phyloP scores from a whole-genome alignment of 2,329 filamentous ascomycete genomes.

The Colletotrichum coccodes region DNA sequence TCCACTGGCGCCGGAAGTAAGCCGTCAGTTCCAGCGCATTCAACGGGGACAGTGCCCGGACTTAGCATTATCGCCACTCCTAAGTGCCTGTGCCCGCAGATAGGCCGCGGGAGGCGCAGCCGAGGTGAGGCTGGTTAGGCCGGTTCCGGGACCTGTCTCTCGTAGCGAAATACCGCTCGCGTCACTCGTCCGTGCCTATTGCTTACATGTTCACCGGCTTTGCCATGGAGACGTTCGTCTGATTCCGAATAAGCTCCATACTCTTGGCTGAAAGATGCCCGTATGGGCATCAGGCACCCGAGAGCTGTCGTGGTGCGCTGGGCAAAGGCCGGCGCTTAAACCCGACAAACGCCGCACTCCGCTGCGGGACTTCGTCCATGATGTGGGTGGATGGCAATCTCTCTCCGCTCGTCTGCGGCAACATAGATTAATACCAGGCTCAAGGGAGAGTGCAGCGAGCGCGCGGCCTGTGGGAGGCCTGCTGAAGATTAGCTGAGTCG shows the following conservation, averaged over 20 bases:
- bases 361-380: neutral
- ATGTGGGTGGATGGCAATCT: neutral
- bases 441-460: neutral
- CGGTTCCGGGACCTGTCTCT: neutral
- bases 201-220: neutral
- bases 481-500: no score
- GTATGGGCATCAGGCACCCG: neutral
- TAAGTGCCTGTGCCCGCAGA: neutral
- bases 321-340: neutral
- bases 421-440: no score
- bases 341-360: neutral
- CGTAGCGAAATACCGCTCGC: neutral
- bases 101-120: neutral
- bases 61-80: slow-evolving; percentile 21
- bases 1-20: neutral
- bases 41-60: slow-evolving; percentile 3
- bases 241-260: neutral
- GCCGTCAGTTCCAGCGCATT: neutral
- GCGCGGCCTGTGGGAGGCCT: neutral
- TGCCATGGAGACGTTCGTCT: neutral
- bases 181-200: no score
- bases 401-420: neutral
- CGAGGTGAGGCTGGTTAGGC: neutral
- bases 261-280: neutral
- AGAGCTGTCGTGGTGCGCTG: neutral